phyloP scores from a whole-genome alignment of 306 rosid species.

The Cyamopsis tetragonoloba region DNA sequence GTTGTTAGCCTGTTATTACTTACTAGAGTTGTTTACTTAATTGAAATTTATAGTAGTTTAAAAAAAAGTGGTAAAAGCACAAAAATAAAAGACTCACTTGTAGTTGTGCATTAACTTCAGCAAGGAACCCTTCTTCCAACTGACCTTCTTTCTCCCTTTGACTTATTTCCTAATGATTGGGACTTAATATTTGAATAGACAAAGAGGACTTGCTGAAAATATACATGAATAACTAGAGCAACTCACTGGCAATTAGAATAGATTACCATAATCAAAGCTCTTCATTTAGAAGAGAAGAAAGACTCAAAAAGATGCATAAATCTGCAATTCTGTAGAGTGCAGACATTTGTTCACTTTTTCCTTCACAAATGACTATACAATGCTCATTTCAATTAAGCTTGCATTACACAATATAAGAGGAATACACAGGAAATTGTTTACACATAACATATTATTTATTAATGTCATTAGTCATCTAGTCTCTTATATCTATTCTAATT shows the following conservation, averaged over 20 bases:
- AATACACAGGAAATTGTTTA: background rate
- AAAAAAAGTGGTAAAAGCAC: background rate
- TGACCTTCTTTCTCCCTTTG: conserved; percentile 80
- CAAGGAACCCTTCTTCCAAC: conserved; percentile 90
- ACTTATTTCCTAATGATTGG: conserved; percentile 56
- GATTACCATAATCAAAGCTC: conserved; percentile 7
- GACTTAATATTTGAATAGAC: conserved; percentile 13
- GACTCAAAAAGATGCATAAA: background rate
- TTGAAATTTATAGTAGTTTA: background rate
- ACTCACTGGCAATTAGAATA: conserved; percentile 1
- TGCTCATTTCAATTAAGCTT: conserved; percentile 2
- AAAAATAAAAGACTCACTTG: conserved; percentile 62
- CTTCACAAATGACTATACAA: background rate
- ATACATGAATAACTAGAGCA: background rate
- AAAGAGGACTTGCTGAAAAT: background rate
- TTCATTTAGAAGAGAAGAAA: conserved; percentile 19
- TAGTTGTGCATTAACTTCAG: conserved; percentile 89
- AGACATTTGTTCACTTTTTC: conserved; percentile 12
- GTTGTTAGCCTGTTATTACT: no score
- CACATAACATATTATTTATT: conserved; percentile 1
- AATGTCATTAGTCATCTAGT: conserved; percentile 5
- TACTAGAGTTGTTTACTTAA: conserved; percentile 1
- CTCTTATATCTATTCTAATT: conserved; percentile 6
- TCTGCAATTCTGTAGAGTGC: background rate
- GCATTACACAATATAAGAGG: background rate